A percentile compares a stretch with the other conserved stretches of the same genome.
phyloP scores from a whole-genome alignment of 2,329 filamentous ascomycete genomes.

The Gnomoniopsis smithogilvyi region DNA sequence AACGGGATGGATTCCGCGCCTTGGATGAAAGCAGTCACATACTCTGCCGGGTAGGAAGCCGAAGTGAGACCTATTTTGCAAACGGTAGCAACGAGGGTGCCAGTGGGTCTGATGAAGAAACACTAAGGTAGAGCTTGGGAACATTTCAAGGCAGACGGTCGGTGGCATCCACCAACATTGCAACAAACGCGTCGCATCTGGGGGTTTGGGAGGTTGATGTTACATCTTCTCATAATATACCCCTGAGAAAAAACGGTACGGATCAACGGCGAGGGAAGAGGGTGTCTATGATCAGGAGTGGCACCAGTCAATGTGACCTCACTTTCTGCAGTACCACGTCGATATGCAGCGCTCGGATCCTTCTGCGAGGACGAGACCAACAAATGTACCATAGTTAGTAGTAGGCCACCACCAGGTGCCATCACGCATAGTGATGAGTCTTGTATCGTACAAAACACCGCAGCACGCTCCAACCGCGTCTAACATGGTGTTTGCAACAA shows the following conservation, averaged over 20 bases:
- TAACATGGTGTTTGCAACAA: too few species aligned
- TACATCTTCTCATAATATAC: background rate
- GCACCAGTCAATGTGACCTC: background rate
- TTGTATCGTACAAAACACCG: too few species aligned
- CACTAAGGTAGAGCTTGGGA: background rate
- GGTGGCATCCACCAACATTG: background rate
- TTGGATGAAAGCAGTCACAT: background rate
- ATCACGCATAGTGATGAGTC: too few species aligned
- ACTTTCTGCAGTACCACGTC: background rate
- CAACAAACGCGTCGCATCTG: background rate
- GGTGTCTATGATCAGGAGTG: too few species aligned
- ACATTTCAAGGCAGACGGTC: background rate
- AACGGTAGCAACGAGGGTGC: background rate
- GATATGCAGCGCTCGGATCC: background rate
- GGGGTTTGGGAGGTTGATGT: background rate
- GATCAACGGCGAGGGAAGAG: too few species aligned
- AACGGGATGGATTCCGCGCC: background rate
- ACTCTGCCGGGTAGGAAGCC: background rate
- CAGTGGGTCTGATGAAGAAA: background rate
- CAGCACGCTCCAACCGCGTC: too few species aligned
- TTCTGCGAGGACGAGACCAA: background rate
- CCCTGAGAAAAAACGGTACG: background rate
- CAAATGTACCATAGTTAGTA: too few species aligned
- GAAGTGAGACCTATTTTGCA: background rate
- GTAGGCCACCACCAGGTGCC: background rate